Percentiles rank a stretch among this genome's conserved stretches.
Evolutionary conservation across 768 basidiomycete genomes (phyloP).

Genomic region (Paxillus ammoniavirescens): DNA sequence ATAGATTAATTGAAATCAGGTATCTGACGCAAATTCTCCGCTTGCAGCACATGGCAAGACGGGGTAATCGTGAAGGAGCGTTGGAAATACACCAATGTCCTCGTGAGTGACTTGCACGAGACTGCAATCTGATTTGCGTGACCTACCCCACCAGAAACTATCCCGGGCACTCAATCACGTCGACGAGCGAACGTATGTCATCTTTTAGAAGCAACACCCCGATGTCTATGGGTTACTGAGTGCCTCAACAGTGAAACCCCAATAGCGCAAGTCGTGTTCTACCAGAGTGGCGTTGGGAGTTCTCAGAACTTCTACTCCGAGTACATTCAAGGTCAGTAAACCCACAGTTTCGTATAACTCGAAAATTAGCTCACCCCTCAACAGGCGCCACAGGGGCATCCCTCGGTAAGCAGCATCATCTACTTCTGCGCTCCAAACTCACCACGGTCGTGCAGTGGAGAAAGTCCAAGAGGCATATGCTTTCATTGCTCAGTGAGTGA

Average conservation of each 20-base stretch:
- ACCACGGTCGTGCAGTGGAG: conserved; percentile 43
- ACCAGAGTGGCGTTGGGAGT: conserved; percentile 61
- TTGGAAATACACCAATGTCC: conserved; percentile 54
- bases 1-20: neutral
- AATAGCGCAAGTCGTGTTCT: conserved; percentile 63
- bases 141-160: conserved; percentile 40
- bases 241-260: conserved; percentile 29
- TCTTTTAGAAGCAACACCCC: neutral
- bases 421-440: neutral
- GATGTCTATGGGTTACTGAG: neutral
- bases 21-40: conserved; percentile 2
- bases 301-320: conserved; percentile 56
- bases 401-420: conserved; percentile 42
- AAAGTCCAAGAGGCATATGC: conserved; percentile 79
- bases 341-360: neutral
- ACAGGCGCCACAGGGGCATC: conserved; percentile 63
- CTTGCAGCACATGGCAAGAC: conserved; percentile 69
- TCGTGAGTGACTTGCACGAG: conserved; percentile 35
- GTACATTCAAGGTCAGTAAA: conserved; percentile 53
- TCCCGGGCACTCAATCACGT: conserved; percentile 50
- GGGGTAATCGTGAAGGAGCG: conserved; percentile 45
- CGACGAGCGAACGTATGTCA: conserved; percentile 40
- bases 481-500: conserved; percentile 74
- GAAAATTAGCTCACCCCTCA: conserved; percentile 8
- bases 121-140: neutral